Conservation (phyloP, 192 early-diverging fungal genomes). For the Coemansia sp. region DNA sequence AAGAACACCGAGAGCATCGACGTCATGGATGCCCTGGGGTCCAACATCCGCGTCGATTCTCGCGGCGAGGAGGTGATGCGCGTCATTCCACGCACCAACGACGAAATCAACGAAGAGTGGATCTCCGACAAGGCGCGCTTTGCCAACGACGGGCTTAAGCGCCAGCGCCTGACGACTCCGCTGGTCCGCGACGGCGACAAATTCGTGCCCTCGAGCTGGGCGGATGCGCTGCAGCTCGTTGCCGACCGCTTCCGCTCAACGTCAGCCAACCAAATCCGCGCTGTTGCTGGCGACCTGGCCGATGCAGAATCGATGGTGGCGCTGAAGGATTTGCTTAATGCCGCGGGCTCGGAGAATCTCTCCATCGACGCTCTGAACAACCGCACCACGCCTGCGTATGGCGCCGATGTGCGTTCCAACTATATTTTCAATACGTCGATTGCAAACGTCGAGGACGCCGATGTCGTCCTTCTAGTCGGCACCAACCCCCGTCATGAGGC, state of each 20-base stretch:
- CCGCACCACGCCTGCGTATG: slow-evolving; percentile 50
- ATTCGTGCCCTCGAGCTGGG: slow-evolving; percentile 84
- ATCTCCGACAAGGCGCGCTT: slow-evolving; percentile 98
- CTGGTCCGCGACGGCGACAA: slow-evolving; percentile 80
- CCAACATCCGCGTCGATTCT: slow-evolving; percentile 94
- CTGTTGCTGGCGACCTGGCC: slow-evolving; percentile 87
- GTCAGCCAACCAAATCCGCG: slow-evolving; percentile 66
- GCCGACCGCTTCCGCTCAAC: slow-evolving; percentile 63
- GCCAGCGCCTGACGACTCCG: slow-evolving; percentile 91
- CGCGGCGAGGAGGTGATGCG: slow-evolving; percentile 96
- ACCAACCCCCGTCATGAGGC: slow-evolving; percentile 98
- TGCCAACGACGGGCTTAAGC: slow-evolving; percentile 92
- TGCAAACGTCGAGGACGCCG: slow-evolving; percentile 89
- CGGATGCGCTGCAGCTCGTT: slow-evolving; percentile 75
- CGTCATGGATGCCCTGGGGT: slow-evolving; percentile 91
- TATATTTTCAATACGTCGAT: slow-evolving; percentile 84
- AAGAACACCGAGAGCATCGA: slow-evolving; percentile 95
- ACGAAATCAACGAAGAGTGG: slow-evolving; percentile 99
- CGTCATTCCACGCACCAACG: slow-evolving; percentile 91
- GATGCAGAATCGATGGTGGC: slow-evolving; percentile 94
- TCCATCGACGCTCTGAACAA: slow-evolving; percentile 60
- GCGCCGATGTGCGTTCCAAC: slow-evolving; percentile 83
- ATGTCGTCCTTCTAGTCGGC: slow-evolving; percentile 86
- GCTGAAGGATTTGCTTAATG: slow-evolving; percentile 93
- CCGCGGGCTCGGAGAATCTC: slow-evolving; percentile 81